Base-by-base conservation (phyloP, 306 rosid species). In the Prunus mume region DNA sequence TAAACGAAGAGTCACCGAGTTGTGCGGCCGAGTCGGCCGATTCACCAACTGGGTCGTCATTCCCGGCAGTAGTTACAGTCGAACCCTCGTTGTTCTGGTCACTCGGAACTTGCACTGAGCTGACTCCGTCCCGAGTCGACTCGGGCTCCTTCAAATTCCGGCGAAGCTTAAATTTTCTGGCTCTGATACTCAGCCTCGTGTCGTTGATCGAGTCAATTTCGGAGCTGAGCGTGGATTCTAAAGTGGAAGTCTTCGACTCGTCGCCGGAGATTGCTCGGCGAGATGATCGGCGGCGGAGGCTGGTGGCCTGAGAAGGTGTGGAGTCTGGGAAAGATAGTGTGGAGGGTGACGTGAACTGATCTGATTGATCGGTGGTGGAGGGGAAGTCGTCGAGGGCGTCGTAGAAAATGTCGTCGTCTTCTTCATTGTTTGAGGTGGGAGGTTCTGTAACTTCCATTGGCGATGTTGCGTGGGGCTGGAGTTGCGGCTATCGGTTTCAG, bases 371-470 rank as follows among this genome's bases (percentile, higher is more conserved):
- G 4, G 71, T 3, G 4, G 75, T 3, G 81, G 74, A 27, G 71
- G 79, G 85, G 67, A 86, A 81, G 4, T 70, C 73, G 72, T 76
- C 86, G 38, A 50, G 51, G 9, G 88, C 82, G 54, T 93, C 92
- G 81, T 60, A 9, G 84, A 84, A 86, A 54, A 76, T 73, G 81
- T 87, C 87, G 28, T 65, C 51, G 22, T 74, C 32, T 17, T 88
- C 82, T 19, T 68, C 43, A 9, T 68, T 28, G 73, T 45, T 80
- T 68, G 83, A 13, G 43, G 3, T 54, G 28, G 76, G 81, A 30
- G 83, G 72, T 71, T 84, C 27, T 30, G 68, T 18, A 17, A 38
- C 43, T 57, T 73, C 93, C 98, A 93, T 93, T 25, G 70, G 34
- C n/a, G 22, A 14, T 5, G 46, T 14, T n/a, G 50, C 43, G 22